Conservation (phyloP, 1,284 basidiomycete species). For the Pisolithus thermaeus region DNA sequence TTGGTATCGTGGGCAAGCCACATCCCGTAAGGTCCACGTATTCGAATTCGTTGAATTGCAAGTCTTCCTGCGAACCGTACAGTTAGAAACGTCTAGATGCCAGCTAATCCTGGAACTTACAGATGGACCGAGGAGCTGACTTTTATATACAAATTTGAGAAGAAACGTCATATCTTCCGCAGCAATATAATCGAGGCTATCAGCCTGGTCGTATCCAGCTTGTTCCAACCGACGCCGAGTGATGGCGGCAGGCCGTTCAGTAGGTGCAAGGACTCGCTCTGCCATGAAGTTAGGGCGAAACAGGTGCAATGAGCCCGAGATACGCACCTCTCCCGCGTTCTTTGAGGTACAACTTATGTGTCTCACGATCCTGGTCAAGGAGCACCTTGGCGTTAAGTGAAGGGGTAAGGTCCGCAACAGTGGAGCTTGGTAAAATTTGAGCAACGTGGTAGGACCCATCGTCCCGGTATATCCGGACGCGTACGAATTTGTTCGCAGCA, state of each 20-base stretch:
- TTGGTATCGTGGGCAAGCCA: conserved; percentile 86
- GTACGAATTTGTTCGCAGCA: conserved; percentile 18
- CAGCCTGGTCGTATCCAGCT: conserved; percentile 84
- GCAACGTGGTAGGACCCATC: conserved; percentile 74
- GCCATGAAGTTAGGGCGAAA: neutral
- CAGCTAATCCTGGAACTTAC: conserved; percentile 35
- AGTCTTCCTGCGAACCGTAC: conserved; percentile 52
- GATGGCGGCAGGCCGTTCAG: conserved; percentile 83
- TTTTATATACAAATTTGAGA: conserved; percentile 85
- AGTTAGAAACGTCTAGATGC: conserved; percentile 8
- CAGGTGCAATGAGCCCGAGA: conserved; percentile 5
- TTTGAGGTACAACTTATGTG: conserved; percentile 76
- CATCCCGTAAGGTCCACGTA: conserved; percentile 81
- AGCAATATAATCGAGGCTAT: conserved; percentile 78
- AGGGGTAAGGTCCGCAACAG: conserved; percentile 65
- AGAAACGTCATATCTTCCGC: conserved; percentile 83
- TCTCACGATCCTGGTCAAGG: conserved; percentile 41
- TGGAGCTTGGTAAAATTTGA: conserved; percentile 58
- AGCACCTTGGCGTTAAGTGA: conserved; percentile 56
- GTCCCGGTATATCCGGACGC: conserved; percentile 67
- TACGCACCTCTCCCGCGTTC: conserved; percentile 76
- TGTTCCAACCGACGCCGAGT: conserved; percentile 83
- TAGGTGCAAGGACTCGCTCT: conserved; percentile 80
- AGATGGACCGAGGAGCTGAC: conserved; percentile 58
- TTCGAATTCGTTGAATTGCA: conserved; percentile 72